Evolutionary conservation across 2,329 filamentous ascomycete genomes (phyloP), one percentile per base, ranked within the genome.

Genomic region (Fusarium redolens): DNA sequence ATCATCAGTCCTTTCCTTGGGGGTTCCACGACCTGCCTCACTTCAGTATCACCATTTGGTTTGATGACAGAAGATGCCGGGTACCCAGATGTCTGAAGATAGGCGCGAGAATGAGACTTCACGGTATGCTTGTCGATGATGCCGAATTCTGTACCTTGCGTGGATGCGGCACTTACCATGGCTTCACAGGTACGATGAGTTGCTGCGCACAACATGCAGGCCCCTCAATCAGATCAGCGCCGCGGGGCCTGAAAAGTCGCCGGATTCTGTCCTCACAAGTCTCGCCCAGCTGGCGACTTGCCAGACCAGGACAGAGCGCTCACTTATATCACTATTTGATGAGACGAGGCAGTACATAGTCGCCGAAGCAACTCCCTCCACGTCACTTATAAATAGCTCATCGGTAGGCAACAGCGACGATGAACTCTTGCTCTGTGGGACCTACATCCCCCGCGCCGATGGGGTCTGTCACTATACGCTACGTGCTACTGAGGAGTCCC

Each of bases 391-490:
- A 4, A 11, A 44, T 8, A 35, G 15, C 4, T 30, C 18, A 4
- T 31, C 43, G 0, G 33, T 47, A 13, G 28, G 22, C 11, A 13
- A 37, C 18, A 1, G 28, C 3, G 25, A 61, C 3, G 10, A 61
- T 2, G 2, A 37, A 43, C 13, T 60, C 8, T 22, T 11, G 10
- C 60, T 63, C 14, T 63, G 60, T 35, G 43, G 55, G 3, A 63
- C 54, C 0, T 43, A 45, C 9, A 30, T 31, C 20, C 43, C 31
- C 5, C 61, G 54, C 11, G 9, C n/a, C 5, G 15, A 63, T 0
- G 61, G 58, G 20, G 61, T 43, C 9, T 63, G 55, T 7, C 20
- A 60, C 5, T 61, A 60, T 17, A 59, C 61, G 5, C 10, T 63
- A 2, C 18, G 51, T 6, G 51, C 51, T 30, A 5, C 4, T 0